Percentiles rank a stretch among this genome's conserved stretches.
Evolutionary conservation across 2,329 filamentous ascomycete species (phyloP).

Genomic region (Pseudogymnoascus sp.): DNA sequence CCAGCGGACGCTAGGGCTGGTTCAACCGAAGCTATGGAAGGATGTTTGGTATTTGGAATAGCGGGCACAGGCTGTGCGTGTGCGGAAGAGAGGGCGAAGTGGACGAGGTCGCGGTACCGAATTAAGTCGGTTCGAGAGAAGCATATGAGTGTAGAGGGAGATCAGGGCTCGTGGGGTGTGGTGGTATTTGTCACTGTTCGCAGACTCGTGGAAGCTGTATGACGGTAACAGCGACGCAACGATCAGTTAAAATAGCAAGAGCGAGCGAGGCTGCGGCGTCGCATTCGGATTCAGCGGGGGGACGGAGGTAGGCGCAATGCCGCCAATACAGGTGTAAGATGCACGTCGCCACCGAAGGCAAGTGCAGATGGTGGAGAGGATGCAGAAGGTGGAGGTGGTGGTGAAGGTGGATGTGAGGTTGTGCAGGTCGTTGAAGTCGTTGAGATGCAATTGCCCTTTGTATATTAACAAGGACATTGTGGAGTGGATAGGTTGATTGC

Average conservation of each 20-base stretch:
- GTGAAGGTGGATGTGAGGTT: background rate
- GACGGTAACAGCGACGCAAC: background rate
- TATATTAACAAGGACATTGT: background rate
- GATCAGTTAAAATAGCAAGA: slow-evolving; percentile 1
- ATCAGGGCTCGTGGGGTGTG: background rate
- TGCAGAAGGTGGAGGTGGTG: background rate
- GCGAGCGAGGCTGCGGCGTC: background rate
- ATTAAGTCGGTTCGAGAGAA: slow-evolving; percentile 4
- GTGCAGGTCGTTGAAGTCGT: background rate
- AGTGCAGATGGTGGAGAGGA: background rate
- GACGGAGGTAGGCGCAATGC: background rate
- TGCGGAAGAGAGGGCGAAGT: background rate
- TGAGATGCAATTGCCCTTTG: background rate
- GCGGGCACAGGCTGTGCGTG: background rate
- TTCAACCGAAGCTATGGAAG: background rate
- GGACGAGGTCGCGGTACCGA: background rate
- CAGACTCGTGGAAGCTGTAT: slow-evolving; percentile 3
- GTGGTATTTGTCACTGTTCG: slow-evolving; percentile 7
- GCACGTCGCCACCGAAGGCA: slow-evolving; percentile 4
- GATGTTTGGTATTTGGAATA: slow-evolving; percentile 3
- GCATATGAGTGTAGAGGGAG: slow-evolving; percentile 1
- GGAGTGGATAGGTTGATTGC: background rate
- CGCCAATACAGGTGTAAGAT: background rate
- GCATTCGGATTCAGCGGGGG: background rate
- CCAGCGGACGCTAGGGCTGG: background rate